Base-by-base conservation (phyloP, 163 green algal species). In the Prototheca cutis region DNA sequence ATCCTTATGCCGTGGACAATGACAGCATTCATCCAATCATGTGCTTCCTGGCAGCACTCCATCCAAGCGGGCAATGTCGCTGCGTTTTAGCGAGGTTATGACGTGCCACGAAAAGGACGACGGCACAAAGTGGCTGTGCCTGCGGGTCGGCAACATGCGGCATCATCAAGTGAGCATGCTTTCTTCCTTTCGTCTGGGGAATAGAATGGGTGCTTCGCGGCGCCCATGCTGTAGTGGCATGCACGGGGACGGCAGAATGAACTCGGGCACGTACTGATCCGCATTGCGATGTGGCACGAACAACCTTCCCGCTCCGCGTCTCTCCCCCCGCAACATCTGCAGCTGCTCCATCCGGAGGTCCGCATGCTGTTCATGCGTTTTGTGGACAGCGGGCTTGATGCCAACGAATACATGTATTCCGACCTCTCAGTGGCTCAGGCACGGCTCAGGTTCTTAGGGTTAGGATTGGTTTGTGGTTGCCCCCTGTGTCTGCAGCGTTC, bases 91-190 rank as follows among this genome's bases (percentile, higher is more conserved):
- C 68, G 67, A 68, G 30, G 42, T 23, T 23, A 60, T 80, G 42
- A 53, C 66, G 21, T 57, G 42, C 19, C 57, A 66, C 30, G 18
- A 23, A 47, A 30, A 33, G 18, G 28, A 61, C 17, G 66, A 68
- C 23, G 73, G 65, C 28, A 23, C 59, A 4, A 58, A 45, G 23
- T 56, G 49, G 31, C 55, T 80, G 25, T 59, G 71, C 28, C 76
- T 79, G 48, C 73, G 84, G 1, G 71, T 91, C 8, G 84, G 80
- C 59, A 91, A 91, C 72, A 63, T 90, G 48, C 68, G 82, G 23
- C 81, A 84, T 56, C 80, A 89, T 55, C 81, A 88, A 69, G 75
- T 80, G 25, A 3, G 34, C 36, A 8, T 45, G 36, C 13, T 45
- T 45, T n/a, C n/a, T n/a, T n/a, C n/a, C n/a, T n/a, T n/a, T n/a